These are phyloP conservation scores for Lentinula sp. DNA, from an alignment of 768 basidiomycete genomes.

Conservation along the genomic window DNA sequence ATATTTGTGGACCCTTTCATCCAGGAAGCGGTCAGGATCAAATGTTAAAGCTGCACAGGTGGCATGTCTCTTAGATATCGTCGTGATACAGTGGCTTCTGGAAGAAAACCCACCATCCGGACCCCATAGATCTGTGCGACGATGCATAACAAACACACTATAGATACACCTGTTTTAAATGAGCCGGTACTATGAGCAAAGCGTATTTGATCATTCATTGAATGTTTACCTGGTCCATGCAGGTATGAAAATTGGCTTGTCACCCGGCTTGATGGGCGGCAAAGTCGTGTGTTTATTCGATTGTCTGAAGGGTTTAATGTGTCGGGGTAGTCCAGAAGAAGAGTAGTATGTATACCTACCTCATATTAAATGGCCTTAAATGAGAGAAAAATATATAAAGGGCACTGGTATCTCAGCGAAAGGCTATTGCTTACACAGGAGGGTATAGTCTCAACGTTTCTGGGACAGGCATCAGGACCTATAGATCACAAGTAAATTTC, in stretches of 20 bases:
- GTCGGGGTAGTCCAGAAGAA: neutral
- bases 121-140: conserved; percentile 59
- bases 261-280: conserved; percentile 15
- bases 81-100: neutral
- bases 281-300: conserved; percentile 11
- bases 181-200: neutral
- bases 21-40: conserved; percentile 65
- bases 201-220: neutral
- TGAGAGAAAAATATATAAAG: conserved; percentile 11
- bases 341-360: neutral
- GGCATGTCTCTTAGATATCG: neutral
- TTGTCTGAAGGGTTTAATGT: conserved; percentile 10
- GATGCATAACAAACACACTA: conserved; percentile 53
- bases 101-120: conserved; percentile 43
- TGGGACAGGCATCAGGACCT: conserved; percentile 9
- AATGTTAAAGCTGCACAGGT: conserved; percentile 39
- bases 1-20: conserved; percentile 51
- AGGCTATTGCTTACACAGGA: conserved; percentile 23
- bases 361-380: neutral
- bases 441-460: conserved; percentile 51
- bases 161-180: conserved; percentile 28
- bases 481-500: neutral
- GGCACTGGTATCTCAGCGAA: neutral
- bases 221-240: conserved; percentile 19
- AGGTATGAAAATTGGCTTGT: conserved; percentile 22